These are phyloP conservation scores for Flammula alnicola DNA, from an alignment of 1,284 basidiomycete species.

Conservation along the genomic window DNA sequence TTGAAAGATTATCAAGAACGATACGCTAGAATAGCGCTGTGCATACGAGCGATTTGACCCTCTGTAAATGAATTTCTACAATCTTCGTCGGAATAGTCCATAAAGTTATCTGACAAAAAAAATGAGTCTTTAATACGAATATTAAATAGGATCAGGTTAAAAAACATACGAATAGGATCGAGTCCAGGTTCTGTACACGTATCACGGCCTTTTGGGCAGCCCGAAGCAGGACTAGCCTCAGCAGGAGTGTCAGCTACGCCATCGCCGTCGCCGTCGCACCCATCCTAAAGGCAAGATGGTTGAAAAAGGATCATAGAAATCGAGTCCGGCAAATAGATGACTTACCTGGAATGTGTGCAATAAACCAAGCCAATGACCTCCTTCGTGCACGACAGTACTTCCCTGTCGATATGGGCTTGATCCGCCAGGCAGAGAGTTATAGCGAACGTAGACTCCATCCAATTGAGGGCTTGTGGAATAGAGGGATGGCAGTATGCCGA, in stretches of 20 bases:
- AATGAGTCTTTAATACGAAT: neutral
- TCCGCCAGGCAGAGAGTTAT: conserved; percentile 55
- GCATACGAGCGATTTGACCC: conserved; percentile 15
- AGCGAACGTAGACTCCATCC: conserved; percentile 56
- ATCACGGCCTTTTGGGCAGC: conserved; percentile 42
- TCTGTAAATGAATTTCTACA: conserved; percentile 20
- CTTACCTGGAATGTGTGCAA: conserved; percentile 58
- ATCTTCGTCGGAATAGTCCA: conserved; percentile 21
- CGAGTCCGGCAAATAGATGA: no score
- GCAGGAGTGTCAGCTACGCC: conserved; percentile 54
- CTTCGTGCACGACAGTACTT: conserved; percentile 61
- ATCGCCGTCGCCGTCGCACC: conserved; percentile 54
- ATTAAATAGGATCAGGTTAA: no score
- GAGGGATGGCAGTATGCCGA: conserved; percentile 53
- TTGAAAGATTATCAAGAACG: no score
- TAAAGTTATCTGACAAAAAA: conserved; percentile 14
- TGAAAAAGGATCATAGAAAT: neutral
- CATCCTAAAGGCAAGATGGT: no score
- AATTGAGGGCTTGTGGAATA: conserved; percentile 43
- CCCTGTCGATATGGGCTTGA: conserved; percentile 52
- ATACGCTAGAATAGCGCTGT: conserved; percentile 4
- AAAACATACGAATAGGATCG: conserved; percentile 22
- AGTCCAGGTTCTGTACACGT: conserved; percentile 46
- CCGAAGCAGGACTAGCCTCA: conserved; percentile 42
- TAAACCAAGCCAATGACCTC: conserved; percentile 60